A percentile compares a stretch with the other conserved stretches of the same genome.
Conservation (phyloP, 768 basidiomycete genomes). For the Psilocybe sp. region DNA sequence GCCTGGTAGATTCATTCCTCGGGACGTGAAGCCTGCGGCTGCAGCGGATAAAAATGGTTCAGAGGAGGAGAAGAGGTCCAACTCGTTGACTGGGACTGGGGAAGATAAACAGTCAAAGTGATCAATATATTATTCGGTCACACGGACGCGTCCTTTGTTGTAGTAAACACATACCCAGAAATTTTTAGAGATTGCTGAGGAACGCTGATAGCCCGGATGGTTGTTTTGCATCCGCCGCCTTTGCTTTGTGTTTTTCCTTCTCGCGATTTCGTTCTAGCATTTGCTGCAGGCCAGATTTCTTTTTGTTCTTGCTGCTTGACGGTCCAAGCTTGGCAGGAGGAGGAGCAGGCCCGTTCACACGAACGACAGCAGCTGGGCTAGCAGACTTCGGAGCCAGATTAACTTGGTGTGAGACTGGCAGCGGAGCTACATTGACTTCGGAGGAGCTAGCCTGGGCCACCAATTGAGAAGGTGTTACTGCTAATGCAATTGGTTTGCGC, state of each 20-base stretch:
- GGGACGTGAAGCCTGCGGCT: slow-evolving; percentile 41
- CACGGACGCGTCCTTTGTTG: neutral
- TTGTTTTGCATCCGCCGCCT: slow-evolving; percentile 22
- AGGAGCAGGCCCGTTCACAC: neutral
- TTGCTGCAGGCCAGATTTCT: slow-evolving; percentile 55
- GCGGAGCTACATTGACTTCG: too few species aligned
- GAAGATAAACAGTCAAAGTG: neutral
- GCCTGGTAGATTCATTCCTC: slow-evolving; percentile 59
- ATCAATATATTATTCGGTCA: neutral
- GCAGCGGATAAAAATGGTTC: neutral
- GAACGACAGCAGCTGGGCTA: neutral
- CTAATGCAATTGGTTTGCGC: too few species aligned
- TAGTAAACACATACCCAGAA: too few species aligned
- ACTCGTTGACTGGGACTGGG: neutral
- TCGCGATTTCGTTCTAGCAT: slow-evolving; percentile 63
- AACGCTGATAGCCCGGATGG: slow-evolving; percentile 52
- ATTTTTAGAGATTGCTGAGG: slow-evolving; percentile 35
- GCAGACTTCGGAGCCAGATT: too few species aligned
- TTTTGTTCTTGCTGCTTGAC: slow-evolving; percentile 38
- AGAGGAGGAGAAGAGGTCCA: neutral
- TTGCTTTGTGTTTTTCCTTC: slow-evolving; percentile 36
- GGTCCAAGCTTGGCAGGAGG: slow-evolving; percentile 7
- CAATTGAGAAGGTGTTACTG: too few species aligned
- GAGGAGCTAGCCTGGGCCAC: too few species aligned
- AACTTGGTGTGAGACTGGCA: too few species aligned